Percentiles rank a stretch among this genome's conserved stretches.
These are phyloP conservation scores for Corymbia maculata DNA, from an alignment of 345 rosid genomes.

Conservation along the genomic window DNA sequence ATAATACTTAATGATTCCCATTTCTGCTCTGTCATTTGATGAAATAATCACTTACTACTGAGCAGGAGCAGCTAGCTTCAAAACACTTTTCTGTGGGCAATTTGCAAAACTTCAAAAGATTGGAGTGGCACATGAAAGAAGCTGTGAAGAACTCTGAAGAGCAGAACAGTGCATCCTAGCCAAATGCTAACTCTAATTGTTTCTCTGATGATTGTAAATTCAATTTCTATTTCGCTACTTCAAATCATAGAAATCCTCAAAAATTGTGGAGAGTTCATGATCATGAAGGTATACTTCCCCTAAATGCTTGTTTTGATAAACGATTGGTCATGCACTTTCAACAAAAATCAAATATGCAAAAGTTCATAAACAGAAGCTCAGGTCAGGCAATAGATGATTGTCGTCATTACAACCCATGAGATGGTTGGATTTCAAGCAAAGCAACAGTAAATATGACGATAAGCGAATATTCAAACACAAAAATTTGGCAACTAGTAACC, in stretches of 20 bases:
- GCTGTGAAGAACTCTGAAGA: neutral
- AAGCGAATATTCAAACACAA: neutral
- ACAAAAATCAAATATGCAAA: neutral
- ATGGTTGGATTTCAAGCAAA: neutral
- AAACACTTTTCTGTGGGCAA: neutral
- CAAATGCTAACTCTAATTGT: neutral
- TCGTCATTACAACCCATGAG: neutral
- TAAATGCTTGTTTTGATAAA: neutral
- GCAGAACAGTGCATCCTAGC: neutral
- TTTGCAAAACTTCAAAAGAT: neutral
- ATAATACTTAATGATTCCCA: too few species aligned
- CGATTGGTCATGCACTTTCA: neutral
- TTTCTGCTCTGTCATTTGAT: neutral
- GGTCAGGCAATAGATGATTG: neutral
- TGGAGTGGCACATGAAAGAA: neutral
- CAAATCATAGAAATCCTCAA: neutral
- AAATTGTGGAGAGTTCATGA: neutral
- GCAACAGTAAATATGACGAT: neutral
- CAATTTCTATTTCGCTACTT: neutral
- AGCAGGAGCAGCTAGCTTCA: neutral
- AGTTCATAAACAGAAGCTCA: neutral
- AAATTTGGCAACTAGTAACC: neutral
- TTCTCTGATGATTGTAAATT: neutral
- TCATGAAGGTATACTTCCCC: neutral
- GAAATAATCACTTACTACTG: neutral